Percentiles rank a stretch among this genome's conserved stretches.
These are phyloP conservation scores for Aspergillus bertholletiae DNA, from an alignment of 495 filamentous ascomycete genomes.

Conservation along the genomic window DNA sequence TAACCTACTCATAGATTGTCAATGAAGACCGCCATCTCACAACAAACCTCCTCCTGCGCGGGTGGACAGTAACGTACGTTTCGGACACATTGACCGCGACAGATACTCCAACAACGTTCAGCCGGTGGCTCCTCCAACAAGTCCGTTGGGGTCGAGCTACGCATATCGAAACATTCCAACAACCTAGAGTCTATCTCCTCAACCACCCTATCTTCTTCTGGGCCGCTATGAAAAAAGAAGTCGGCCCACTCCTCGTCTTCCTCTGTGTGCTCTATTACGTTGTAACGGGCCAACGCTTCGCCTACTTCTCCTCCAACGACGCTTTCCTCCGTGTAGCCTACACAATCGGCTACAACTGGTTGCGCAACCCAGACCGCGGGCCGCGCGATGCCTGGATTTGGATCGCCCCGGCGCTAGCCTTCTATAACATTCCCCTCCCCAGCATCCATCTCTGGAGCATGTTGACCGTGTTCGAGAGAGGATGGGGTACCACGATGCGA, in stretches of 20 bases:
- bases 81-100: conserved; percentile 30
- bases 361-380: conserved; percentile 22
- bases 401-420: conserved; percentile 22
- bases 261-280: conserved; percentile 26
- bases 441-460: conserved; percentile 30
- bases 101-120: conserved; percentile 28
- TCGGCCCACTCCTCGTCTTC: conserved; percentile 23
- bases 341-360: conserved; percentile 25
- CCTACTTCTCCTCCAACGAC: conserved; percentile 27
- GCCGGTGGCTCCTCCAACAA: conserved; percentile 30
- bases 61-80: conserved; percentile 31
- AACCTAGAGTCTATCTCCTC: conserved; percentile 28
- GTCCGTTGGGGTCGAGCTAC: conserved; percentile 31
- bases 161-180: conserved; percentile 34
- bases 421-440: conserved; percentile 31
- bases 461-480: conserved; percentile 26
- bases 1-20: conserved; percentile 15
- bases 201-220: conserved; percentile 30
- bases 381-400: conserved; percentile 20
- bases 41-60: conserved; percentile 29
- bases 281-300: conserved; percentile 22
- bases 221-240: conserved; percentile 28
- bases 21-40: conserved; percentile 35
- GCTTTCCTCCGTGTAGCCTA: conserved; percentile 21
- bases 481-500: conserved; percentile 33